Base-by-base conservation (phyloP, 1,284 basidiomycete species). In the Austropuccinia psidii region DNA sequence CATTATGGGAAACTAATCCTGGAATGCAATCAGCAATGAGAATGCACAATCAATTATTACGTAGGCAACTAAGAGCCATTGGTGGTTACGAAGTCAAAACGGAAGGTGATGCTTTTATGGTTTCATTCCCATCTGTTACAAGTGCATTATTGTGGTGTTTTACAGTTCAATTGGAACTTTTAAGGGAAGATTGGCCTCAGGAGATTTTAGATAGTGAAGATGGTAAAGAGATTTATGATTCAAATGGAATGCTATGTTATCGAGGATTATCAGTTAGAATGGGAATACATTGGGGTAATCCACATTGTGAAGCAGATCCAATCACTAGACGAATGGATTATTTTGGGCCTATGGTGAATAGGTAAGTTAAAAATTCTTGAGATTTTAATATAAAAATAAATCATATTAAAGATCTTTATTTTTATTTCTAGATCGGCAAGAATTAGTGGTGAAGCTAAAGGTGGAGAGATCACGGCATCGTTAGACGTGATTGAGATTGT, bases 11-110 rank as follows among this genome's bases (percentile, higher is more conserved):
- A 80, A 89, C 89, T 60, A 98, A 98, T 79, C 87, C 89, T 0
- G 94, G 94, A 4, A 98, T 98, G 95, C 88, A 90, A 54, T 89
- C 90, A 0, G 94, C 95, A 1, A 96, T 98, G 86, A 87, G 89
- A 45, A 83, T 93, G 79, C 96, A 98, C 83, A 96, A 98, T 81
- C 86, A 84, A 75, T 84, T 98, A 17, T 85, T 98, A 74, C 88
- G 95, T 27, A 86, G 94, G 11, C 89, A 91, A 77, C 83, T 98
- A 52, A 87, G 95, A 37, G 85, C 90, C 66, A 95, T 94, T 79
- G 94, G 93, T 50, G 96, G 96, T 0, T 99, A 98, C 82, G 94
- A 98, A 82, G 95, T 98, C 78, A 99, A 99, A 83, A 98, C 96
- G 24, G 96, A 98, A 88, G 96, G 96, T 43, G 96, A 98, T 79